These are phyloP conservation scores for Aspergillus quadricinctus DNA, from an alignment of 2,329 filamentous ascomycete species.

Conservation along the genomic window DNA sequence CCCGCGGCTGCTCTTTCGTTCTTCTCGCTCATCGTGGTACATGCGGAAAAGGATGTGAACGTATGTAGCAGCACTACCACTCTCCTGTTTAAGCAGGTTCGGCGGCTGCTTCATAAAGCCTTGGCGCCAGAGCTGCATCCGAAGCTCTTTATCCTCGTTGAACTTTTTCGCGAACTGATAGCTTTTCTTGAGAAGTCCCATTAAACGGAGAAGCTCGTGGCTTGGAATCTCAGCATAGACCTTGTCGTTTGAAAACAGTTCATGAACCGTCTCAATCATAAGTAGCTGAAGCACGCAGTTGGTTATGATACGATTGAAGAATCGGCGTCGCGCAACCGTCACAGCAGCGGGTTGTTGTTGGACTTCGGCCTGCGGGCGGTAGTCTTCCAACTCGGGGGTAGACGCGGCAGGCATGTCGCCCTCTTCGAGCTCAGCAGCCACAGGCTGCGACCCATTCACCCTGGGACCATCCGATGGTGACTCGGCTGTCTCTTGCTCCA, in stretches of 20 bases:
- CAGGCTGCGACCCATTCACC: slow-evolving; percentile 25
- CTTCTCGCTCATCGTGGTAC: slow-evolving; percentile 85
- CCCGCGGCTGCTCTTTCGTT: slow-evolving; percentile 70
- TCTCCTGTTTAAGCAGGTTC: slow-evolving; percentile 96
- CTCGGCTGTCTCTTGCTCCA: slow-evolving; percentile 16
- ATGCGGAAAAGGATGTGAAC: slow-evolving; percentile 94
- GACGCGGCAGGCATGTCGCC: slow-evolving; percentile 30
- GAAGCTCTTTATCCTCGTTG: slow-evolving; percentile 94
- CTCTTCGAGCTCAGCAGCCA: slow-evolving; percentile 29
- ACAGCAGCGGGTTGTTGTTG: slow-evolving; percentile 90
- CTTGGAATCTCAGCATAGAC: slow-evolving; percentile 94
- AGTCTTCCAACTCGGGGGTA: slow-evolving; percentile 69
- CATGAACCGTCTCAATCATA: slow-evolving; percentile 99
- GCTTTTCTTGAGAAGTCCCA: slow-evolving; percentile 90
- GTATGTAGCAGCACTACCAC: slow-evolving; percentile 87
- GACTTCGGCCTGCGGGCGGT: slow-evolving; percentile 68
- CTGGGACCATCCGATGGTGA: slow-evolving; percentile 21
- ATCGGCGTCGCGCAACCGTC: slow-evolving; percentile 83
- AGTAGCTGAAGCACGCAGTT: slow-evolving; percentile 95
- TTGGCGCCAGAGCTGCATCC: slow-evolving; percentile 91
- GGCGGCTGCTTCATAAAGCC: slow-evolving; percentile 99
- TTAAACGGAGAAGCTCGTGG: slow-evolving; percentile 79
- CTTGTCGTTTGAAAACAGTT: slow-evolving; percentile 94
- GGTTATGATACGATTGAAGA: slow-evolving; percentile 99
- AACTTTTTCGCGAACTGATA: slow-evolving; percentile 97